Base-by-base conservation (phyloP, 2,329 filamentous ascomycete genomes). In the Ceratocystis smalleyi region DNA sequence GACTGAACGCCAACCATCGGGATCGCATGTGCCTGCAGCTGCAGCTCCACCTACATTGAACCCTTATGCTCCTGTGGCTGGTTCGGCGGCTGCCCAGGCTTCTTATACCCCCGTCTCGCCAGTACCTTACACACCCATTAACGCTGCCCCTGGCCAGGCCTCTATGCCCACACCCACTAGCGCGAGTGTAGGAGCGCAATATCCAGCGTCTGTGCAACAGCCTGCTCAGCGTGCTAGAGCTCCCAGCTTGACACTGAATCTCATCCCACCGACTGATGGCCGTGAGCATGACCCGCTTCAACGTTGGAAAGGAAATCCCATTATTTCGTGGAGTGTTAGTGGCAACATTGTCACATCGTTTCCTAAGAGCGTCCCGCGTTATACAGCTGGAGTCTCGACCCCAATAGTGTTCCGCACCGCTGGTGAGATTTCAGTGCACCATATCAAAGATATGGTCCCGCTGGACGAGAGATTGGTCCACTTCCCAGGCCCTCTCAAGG, bases 401-500 rank as follows among this genome's bases (percentile, higher is more conserved):
- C 91, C 92, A 0, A 87, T 87, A 76, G 87, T 96, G 68, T 85
- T 94, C 70, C 85, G 90, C 59, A 88, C 83, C 57, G 84, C 89
- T 19, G 94, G 94, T 1, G 88, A 92, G 69, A 83, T 96, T 27
- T 89, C 85, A 69, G 77, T 92, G n/a, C 81, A 84, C 67, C 87
- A 82, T 69, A 80, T 89, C 67, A 94, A 87, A 71, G 84, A 91
- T 54, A 78, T 89, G 35, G 77, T 89, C 55, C 84, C 88, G 3
- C 76, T 91, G 7, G 78, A 83, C 27, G 89, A 94, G 43, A 81
- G 85, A 1, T 76, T 94, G 60, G 81, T 83, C 19, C 90, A 86
- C 69, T 97, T 97, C 70, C 94, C 94, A 0, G 94, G 94, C 0
- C 94, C 95, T 2, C 77, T 99, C 32, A 91, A 87, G 73, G 82